phyloP scores from a whole-genome alignment of 352 stramenopile genomes.

The Phytopythium montanum region DNA sequence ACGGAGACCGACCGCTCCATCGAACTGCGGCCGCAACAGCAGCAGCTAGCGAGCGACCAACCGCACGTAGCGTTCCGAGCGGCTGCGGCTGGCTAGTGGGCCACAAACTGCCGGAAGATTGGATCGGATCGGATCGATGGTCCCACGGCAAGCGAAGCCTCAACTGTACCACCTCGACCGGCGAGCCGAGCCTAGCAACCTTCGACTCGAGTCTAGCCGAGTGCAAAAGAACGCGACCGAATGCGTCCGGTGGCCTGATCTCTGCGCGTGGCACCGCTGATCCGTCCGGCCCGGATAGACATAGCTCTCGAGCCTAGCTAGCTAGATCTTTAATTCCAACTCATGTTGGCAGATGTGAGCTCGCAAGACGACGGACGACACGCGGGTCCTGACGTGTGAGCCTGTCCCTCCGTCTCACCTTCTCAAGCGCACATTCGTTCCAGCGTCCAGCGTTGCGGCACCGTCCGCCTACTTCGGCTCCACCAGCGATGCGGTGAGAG shows the following conservation, averaged over 20 bases:
- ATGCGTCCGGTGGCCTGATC: not conserved
- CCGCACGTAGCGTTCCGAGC: not conserved
- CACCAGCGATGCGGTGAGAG: not conserved
- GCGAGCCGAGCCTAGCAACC: not conserved
- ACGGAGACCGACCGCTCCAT: not conserved
- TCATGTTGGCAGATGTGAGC: not conserved
- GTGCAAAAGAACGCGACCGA: not conserved
- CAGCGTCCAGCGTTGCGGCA: not conserved
- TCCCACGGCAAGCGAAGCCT: not conserved
- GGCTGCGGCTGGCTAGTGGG: not conserved
- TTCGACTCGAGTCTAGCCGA: not conserved
- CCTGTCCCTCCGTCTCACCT: conserved; percentile 4
- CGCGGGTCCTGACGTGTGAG: not conserved
- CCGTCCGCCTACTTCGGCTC: not conserved
- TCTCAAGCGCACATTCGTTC: not conserved
- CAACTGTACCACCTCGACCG: conserved; percentile 1
- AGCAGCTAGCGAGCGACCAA: too few species aligned
- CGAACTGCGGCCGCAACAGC: not conserved
- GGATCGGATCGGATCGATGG: too few species aligned
- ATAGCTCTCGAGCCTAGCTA: not conserved
- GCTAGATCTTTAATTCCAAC: conserved; percentile 1
- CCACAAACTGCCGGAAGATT: not conserved
- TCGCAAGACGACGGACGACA: not conserved
- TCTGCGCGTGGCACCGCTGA: not conserved
- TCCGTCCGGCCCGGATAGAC: not conserved